phyloP scores from a whole-genome alignment of 805 yeast species.

The Starmerella powellii region DNA sequence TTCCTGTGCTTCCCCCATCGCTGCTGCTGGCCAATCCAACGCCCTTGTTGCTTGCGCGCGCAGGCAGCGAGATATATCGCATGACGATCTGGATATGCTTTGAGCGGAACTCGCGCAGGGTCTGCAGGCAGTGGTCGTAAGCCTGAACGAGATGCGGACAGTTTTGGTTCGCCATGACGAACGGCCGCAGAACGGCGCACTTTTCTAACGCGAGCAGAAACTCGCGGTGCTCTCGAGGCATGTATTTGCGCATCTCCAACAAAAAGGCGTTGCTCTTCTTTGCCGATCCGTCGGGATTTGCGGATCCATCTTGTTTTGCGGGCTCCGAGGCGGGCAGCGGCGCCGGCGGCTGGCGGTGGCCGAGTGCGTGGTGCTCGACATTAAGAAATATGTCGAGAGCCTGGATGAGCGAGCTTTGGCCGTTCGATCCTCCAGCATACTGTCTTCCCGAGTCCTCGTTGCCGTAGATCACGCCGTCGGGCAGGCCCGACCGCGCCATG shows the following conservation, averaged over 20 bases:
- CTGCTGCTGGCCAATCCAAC: conserved; percentile 44
- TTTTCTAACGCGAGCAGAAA: conserved; percentile 52
- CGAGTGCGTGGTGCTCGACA: conserved; percentile 70
- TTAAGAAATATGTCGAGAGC: conserved; percentile 66
- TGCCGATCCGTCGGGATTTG: conserved; percentile 1
- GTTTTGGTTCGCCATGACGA: conserved; percentile 37
- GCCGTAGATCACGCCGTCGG: conserved; percentile 69
- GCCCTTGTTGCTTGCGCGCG: conserved; percentile 44
- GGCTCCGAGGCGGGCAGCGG: conserved; percentile 7
- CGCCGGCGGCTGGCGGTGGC: conserved; percentile 34
- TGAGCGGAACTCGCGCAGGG: conserved; percentile 79
- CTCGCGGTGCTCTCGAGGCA: conserved; percentile 78
- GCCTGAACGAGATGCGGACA: conserved; percentile 51
- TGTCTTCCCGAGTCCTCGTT: conserved; percentile 42
- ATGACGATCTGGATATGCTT: conserved; percentile 90
- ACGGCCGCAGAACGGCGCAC: conserved; percentile 51
- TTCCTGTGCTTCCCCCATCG: conserved; percentile 45
- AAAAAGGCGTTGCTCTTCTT: conserved; percentile 40
- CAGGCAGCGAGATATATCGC: conserved; percentile 71
- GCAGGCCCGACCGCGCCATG: conserved; percentile 76
- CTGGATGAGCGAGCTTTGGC: conserved; percentile 83
- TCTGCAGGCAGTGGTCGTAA: conserved; percentile 81
- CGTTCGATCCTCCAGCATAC: conserved; percentile 86
- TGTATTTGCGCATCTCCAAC: conserved; percentile 72
- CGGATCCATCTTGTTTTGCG: no score